These are phyloP conservation scores for Cyclostephanos invisitatus DNA, from an alignment of 108 stramenopile genomes.

Conservation along the genomic window DNA sequence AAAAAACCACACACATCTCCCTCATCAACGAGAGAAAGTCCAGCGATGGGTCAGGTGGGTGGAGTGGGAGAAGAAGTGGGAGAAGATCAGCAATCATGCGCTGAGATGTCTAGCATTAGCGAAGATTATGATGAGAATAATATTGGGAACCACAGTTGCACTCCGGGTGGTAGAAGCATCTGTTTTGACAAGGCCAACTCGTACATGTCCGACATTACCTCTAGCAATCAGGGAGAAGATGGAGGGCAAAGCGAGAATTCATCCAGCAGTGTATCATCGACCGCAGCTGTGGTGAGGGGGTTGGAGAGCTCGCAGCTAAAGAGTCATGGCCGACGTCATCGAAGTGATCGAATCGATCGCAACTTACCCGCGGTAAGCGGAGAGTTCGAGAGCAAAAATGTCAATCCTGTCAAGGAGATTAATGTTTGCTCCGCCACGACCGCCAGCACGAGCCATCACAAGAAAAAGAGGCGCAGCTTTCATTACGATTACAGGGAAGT, in stretches of 20 bases:
- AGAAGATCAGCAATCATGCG: constrained; percentile 1
- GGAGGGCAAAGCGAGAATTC: constrained; percentile 1
- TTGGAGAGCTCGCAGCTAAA: constrained; percentile 19
- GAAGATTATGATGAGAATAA: constrained; percentile 21
- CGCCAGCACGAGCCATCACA: constrained; percentile 5
- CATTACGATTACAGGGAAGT: constrained; percentile 78
- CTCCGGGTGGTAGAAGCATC: constrained; percentile 49
- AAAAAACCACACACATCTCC: constrained; percentile 10
- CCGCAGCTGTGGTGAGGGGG: constrained; percentile 64
- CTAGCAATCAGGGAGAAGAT: constrained; percentile 55
- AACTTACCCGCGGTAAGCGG: not conserved
- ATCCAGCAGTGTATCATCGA: constrained; percentile 64
- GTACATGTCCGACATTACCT: constrained; percentile 71
- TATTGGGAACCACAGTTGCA: constrained; percentile 22
- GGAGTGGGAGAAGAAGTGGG: constrained; percentile 5
- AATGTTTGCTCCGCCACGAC: constrained; percentile 20
- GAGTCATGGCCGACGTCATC: constrained; percentile 3
- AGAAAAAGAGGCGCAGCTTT: constrained; percentile 63
- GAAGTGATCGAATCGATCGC: constrained; percentile 1
- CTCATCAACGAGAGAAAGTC: not conserved
- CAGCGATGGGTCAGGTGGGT: not conserved
- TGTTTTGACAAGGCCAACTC: constrained; percentile 60
- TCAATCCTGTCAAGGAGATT: constrained; percentile 33
- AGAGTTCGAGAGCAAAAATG: constrained; percentile 24
- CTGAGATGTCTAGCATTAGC: constrained; percentile 32